These are phyloP conservation scores for Polyplosphaeria fusca DNA, from an alignment of 495 filamentous ascomycete genomes.

Conservation along the genomic window DNA sequence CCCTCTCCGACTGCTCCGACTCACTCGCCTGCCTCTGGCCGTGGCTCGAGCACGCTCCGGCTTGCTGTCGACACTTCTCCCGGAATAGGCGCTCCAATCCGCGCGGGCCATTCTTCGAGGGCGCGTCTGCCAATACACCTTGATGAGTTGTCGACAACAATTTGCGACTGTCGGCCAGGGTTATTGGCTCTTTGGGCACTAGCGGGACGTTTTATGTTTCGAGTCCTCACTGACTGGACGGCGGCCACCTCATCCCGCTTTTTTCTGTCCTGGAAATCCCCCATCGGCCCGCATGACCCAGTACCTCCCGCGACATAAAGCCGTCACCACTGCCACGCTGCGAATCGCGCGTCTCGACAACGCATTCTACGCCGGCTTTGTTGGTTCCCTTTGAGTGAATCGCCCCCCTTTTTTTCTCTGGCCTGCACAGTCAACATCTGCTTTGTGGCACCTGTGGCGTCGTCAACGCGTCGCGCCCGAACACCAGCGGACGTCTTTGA, in stretches of 20 bases:
- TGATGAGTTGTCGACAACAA: conserved; percentile 34
- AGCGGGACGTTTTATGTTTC: conserved; percentile 34
- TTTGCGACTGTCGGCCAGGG: conserved; percentile 6
- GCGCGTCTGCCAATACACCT: conserved; percentile 25
- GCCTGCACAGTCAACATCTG: neutral
- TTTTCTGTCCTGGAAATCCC: conserved; percentile 1
- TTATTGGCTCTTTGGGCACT: conserved; percentile 22
- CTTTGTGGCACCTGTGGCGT: conserved; percentile 1
- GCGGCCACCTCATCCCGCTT: conserved; percentile 20
- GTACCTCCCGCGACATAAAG: conserved; percentile 25
- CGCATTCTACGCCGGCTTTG: conserved; percentile 3
- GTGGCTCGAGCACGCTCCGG: neutral
- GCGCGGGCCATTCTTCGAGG: neutral
- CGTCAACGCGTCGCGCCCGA: conserved; percentile 11
- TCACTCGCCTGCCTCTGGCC: neutral
- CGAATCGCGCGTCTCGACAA: conserved; percentile 4
- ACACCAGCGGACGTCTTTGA: no score
- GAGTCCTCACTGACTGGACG: conserved; percentile 20
- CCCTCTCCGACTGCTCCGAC: no score
- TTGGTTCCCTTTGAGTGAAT: conserved; percentile 12
- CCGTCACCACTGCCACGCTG: conserved; percentile 7
- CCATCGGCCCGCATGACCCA: conserved; percentile 26
- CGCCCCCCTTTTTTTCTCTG: conserved; percentile 7
- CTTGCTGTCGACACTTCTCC: conserved; percentile 2
- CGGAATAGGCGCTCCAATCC: conserved; percentile 25